phyloP scores from a whole-genome alignment of 2,329 filamentous ascomycete species.

The Colletotrichum ledebouriae region DNA sequence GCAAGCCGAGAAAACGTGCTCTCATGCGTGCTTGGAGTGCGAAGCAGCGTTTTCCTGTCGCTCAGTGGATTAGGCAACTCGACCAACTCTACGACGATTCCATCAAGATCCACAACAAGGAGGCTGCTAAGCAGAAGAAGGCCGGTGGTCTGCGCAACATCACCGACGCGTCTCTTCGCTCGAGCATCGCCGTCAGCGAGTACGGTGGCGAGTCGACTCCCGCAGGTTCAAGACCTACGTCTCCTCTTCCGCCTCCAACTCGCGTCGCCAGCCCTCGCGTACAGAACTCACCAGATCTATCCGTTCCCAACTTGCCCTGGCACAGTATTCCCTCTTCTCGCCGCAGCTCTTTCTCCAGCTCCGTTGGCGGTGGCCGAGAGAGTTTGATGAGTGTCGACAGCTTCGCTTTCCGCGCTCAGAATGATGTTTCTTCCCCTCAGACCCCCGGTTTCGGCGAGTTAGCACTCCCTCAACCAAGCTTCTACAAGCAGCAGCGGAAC shows the following conservation, averaged over 20 bases:
- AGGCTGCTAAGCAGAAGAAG: conserved; percentile 45
- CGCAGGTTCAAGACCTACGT: conserved; percentile 31
- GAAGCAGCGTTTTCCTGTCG: conserved; percentile 76
- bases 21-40: conserved; percentile 75
- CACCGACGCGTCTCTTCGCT: conserved; percentile 36
- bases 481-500: conserved; percentile 51
- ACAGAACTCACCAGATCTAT: conserved; percentile 36
- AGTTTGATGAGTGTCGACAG: conserved; percentile 46
- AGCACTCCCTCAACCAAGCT: conserved; percentile 37
- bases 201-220: conserved; percentile 31
- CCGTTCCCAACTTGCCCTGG: conserved; percentile 37
- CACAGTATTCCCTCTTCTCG: conserved; percentile 36
- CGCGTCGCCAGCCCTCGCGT: conserved; percentile 37
- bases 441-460: conserved; percentile 35
- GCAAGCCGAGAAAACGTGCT: conserved; percentile 66
- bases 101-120: conserved; percentile 63
- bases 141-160: conserved; percentile 36
- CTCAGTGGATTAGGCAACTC: conserved; percentile 75
- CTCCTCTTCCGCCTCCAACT: conserved; percentile 33
- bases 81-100: conserved; percentile 72
- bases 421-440: conserved; percentile 27
- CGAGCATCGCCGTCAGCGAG: conserved; percentile 36
- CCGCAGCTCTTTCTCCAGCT: conserved; percentile 40
- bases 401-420: conserved; percentile 46
- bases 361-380: conserved; percentile 35